Conservation (phyloP, 2,329 filamentous ascomycete species). For the Rhexocercosporidium sp. region DNA sequence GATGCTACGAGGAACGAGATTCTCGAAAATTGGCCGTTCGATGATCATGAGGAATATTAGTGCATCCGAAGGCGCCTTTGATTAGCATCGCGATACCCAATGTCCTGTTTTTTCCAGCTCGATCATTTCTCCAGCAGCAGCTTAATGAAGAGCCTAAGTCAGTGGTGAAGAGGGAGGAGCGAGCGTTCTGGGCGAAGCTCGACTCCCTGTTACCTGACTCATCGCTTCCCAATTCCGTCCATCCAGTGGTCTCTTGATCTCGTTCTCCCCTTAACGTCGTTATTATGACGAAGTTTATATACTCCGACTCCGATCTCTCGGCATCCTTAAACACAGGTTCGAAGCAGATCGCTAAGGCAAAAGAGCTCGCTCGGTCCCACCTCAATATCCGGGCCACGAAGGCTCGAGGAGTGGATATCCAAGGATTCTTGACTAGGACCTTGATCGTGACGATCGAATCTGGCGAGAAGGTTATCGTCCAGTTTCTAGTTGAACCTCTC, state of each 20-base stretch:
- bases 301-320: not conserved
- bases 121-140: conserved; percentile 15
- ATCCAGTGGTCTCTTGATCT: not conserved
- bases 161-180: conserved; percentile 66
- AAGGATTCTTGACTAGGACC: conserved; percentile 37
- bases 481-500: conserved; percentile 32
- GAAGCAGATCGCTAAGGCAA: conserved; percentile 27
- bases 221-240: too few species aligned
- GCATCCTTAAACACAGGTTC: conserved; percentile 20
- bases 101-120: not conserved
- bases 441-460: conserved; percentile 31
- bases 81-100: not conserved
- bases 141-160: conserved; percentile 21
- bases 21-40: conserved; percentile 19
- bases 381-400: conserved; percentile 24
- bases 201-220: too few species aligned
- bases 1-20: conserved; percentile 11
- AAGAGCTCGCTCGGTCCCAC: conserved; percentile 25
- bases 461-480: conserved; percentile 30
- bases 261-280: not conserved
- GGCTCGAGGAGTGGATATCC: conserved; percentile 24
- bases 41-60: conserved; percentile 13
- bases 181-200: conserved; percentile 58
- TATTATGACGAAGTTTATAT: not conserved
- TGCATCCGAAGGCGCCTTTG: not conserved